phyloP scores from a whole-genome alignment of 1,139 yeast genomes.

The Taphrina flavorubra region DNA sequence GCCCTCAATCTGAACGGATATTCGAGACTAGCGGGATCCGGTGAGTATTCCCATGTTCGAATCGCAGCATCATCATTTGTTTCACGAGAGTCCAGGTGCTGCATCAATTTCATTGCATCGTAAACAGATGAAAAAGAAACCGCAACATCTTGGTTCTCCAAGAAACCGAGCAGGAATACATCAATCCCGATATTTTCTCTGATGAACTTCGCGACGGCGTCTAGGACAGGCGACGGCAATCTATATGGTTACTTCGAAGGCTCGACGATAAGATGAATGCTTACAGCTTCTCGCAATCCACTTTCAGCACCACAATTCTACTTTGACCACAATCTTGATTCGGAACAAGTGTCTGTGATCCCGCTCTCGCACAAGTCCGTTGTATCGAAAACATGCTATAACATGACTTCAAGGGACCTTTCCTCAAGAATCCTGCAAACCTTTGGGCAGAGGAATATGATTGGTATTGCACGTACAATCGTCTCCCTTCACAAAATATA shows the following conservation, averaged over 20 bases:
- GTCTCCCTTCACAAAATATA: neutral
- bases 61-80: neutral
- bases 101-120: neutral
- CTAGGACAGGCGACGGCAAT: neutral
- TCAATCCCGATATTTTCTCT: neutral
- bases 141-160: neutral
- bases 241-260: neutral
- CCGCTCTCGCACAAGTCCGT: neutral
- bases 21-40: neutral
- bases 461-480: neutral
- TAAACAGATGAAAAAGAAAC: neutral
- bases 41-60: neutral
- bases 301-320: neutral
- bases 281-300: neutral
- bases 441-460: neutral
- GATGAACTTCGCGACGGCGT: neutral
- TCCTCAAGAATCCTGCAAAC: neutral
- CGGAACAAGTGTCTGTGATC: neutral
- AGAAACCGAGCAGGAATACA: neutral
- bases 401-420: neutral
- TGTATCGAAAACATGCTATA: neutral
- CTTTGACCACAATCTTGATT: neutral
- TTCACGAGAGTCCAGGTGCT: neutral
- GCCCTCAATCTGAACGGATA: neutral
- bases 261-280: neutral